phyloP scores from a whole-genome alignment of 2,329 filamentous ascomycete genomes.

The Diaporthe vexans region DNA sequence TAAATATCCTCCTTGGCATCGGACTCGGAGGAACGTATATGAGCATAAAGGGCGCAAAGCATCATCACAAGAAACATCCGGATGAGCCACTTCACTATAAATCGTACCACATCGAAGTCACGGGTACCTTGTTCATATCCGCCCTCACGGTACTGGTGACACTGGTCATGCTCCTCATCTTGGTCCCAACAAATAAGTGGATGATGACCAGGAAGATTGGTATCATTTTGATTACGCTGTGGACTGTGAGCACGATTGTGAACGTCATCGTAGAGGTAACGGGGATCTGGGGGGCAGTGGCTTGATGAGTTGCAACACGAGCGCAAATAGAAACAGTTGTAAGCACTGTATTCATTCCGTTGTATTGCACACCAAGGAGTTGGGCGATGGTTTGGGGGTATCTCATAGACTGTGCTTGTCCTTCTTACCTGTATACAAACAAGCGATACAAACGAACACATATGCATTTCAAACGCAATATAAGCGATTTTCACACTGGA shows the following conservation, averaged over 20 bases:
- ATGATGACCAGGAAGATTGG: constrained; percentile 87
- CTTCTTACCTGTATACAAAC: background rate
- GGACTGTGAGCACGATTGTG: constrained; percentile 82
- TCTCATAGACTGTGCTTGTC: constrained; percentile 15
- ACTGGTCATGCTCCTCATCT: constrained; percentile 81
- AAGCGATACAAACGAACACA: background rate
- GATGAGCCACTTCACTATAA: constrained; percentile 74
- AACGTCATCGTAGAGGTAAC: constrained; percentile 87
- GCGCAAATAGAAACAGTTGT: background rate
- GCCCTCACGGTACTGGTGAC: constrained; percentile 87
- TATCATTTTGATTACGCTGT: constrained; percentile 82
- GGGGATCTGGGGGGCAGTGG: constrained; percentile 62
- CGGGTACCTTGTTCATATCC: constrained; percentile 86
- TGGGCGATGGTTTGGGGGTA: background rate
- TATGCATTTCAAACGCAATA: background rate
- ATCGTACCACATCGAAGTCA: constrained; percentile 87
- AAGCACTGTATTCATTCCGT: constrained; percentile 1
- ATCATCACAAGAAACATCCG: constrained; percentile 77
- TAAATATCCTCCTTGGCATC: constrained; percentile 95
- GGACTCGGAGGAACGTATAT: constrained; percentile 93
- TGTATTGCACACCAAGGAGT: background rate
- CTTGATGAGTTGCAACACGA: background rate
- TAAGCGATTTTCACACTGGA: background rate
- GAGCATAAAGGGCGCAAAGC: constrained; percentile 79
- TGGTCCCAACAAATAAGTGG: constrained; percentile 90